Evolutionary conservation across 768 basidiomycete species (phyloP), one percentile per base, ranked within the genome.

Genomic region (Pisolithus tinctorius): DNA sequence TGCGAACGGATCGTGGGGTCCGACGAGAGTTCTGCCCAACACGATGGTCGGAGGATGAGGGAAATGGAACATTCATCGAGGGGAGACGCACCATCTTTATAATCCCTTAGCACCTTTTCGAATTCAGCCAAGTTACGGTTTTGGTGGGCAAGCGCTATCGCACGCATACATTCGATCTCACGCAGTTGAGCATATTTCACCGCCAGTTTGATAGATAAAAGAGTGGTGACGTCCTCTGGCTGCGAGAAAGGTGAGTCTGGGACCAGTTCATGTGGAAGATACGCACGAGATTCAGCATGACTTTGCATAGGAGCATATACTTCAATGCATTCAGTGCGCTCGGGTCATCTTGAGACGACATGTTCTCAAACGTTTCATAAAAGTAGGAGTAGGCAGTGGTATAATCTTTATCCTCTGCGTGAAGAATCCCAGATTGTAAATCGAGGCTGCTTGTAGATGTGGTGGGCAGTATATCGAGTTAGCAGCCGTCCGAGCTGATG

Each of bases 381-480:
- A 97, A 98, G 72, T 98, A 99, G 0, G 90, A 93, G 68, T 96
- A 96, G 20, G 84, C 95, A 0, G 95, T 99, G 52, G 81, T 94
- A 68, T 96, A 98, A 69, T 98, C 95, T 64, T 94, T 95, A 62
- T 99, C 95, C 59, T 99, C 94, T 0, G 95, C 93, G 60, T 96
- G 92, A 9, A 97, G 77, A 40, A 95, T 76, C 4, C 95, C 86
- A 40, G 78, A 78, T 61, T 86, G 85, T 26, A 86, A 74, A 60
- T 88, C 85, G 29, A 82, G 72, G 74, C 70, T 2, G 76, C 75
- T 61, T 77, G 84, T 14, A 88, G 73, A 51, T 80, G 72, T 11
- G 86, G 84, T 29, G 86, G 83, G 60, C 93, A 96, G 73, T 97
- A 98, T 63, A 98, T 95, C 2, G 91, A 82, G 69, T 95, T 95